These are phyloP conservation scores for Silene coronaria DNA, from an alignment of 179 eudicot species.

Conservation along the genomic window DNA sequence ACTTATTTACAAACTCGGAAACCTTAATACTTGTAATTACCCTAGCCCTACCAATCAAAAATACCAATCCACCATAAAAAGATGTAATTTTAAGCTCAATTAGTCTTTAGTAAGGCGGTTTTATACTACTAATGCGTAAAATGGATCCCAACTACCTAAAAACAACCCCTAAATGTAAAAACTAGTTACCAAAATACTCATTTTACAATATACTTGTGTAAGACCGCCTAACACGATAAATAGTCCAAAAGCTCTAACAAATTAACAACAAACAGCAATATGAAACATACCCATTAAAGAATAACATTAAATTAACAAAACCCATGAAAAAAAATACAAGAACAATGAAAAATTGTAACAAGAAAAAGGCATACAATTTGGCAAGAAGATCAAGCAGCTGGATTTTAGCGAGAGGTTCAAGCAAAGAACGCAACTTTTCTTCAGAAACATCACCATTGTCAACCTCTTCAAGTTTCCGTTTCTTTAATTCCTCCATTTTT, in stretches of 20 bases:
- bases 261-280: slow-evolving; percentile 1
- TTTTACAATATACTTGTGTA: too few species aligned
- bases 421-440: slow-evolving; percentile 35
- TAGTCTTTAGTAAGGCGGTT: too few species aligned
- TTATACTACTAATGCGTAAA: too few species aligned
- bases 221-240: neutral
- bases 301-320: neutral
- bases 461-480: slow-evolving; percentile 35
- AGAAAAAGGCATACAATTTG: slow-evolving; percentile 27
- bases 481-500: slow-evolving; percentile 38
- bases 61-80: too few species aligned
- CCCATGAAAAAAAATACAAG: slow-evolving; percentile 9
- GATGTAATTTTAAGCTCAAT: too few species aligned
- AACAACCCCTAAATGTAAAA: too few species aligned
- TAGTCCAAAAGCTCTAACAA: neutral
- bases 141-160: too few species aligned
- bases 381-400: slow-evolving; percentile 41
- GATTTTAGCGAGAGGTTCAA: slow-evolving; percentile 43
- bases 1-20: neutral
- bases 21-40: neutral
- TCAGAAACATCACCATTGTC: slow-evolving; percentile 25
- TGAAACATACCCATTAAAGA: neutral
- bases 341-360: neutral
- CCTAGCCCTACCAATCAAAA: too few species aligned
- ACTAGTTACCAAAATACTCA: too few species aligned